Evolutionary conservation across 352 stramenopile species (phyloP).

Genomic region (Phytophthora idaei): DNA sequence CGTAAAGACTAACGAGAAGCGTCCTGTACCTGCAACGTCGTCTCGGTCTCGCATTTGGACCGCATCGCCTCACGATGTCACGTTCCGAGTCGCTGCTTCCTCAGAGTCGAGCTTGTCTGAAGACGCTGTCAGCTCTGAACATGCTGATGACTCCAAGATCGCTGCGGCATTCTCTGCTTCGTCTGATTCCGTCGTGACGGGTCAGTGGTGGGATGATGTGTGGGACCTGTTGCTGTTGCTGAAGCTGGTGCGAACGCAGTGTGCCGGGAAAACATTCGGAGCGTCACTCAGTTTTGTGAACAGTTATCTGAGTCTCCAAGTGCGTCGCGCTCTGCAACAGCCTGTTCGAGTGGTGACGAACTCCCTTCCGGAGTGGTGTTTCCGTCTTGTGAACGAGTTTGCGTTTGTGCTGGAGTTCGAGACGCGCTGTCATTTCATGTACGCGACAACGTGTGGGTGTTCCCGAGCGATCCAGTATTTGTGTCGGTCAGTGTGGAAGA

Average conservation of each 20-base stretch:
- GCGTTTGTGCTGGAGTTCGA: conserved; percentile 72
- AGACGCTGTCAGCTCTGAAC: neutral
- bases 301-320: conserved; percentile 60
- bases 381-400: conserved; percentile 57
- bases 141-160: conserved; percentile 6
- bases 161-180: conserved; percentile 4
- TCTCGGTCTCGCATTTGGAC: conserved; percentile 46
- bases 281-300: conserved; percentile 51
- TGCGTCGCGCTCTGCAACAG: conserved; percentile 60
- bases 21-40: neutral
- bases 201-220: conserved; percentile 61
- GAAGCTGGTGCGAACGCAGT: conserved; percentile 45
- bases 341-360: conserved; percentile 71
- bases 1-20: neutral
- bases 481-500: conserved; percentile 69
- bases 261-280: conserved; percentile 11
- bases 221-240: conserved; percentile 63
- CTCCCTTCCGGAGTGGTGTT: conserved; percentile 61
- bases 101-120: conserved; percentile 18
- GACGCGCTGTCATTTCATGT: conserved; percentile 71
- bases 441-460: conserved; percentile 67
- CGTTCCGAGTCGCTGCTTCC: conserved; percentile 51
- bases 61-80: conserved; percentile 55
- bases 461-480: conserved; percentile 75
- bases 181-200: conserved; percentile 4